phyloP scores from a whole-genome alignment of 352 stramenopile genomes.

The Globisporangium splendens region DNA sequence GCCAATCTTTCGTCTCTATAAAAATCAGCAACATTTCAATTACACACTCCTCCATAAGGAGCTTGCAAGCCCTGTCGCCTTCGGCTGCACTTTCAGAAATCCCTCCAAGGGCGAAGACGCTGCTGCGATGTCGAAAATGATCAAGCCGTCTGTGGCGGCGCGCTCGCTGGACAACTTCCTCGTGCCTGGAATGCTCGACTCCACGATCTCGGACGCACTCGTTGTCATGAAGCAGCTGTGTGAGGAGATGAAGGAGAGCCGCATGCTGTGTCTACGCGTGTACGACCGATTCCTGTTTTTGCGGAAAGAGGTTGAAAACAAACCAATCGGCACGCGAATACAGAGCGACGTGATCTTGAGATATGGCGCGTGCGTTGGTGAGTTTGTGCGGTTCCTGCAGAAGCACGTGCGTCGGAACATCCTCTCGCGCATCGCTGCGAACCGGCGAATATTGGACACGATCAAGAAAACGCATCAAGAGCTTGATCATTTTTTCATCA shows the following conservation, averaged over 20 bases:
- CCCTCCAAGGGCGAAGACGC: no score
- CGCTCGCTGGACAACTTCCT: slow-evolving; percentile 11
- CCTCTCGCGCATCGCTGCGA: slow-evolving; percentile 5
- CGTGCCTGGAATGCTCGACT: slow-evolving; percentile 13
- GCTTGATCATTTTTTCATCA: slow-evolving; percentile 8
- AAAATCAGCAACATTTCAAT: no score
- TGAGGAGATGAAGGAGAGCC: slow-evolving; percentile 12
- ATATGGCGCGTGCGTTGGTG: slow-evolving; percentile 11
- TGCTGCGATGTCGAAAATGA: no score
- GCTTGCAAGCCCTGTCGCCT: no score
- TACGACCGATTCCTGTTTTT: slow-evolving; percentile 8
- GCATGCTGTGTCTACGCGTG: slow-evolving; percentile 10
- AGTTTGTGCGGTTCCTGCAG: not conserved
- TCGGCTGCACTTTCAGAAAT: no score
- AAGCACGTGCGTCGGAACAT: slow-evolving; percentile 11
- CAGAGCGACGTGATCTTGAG: slow-evolving; percentile 11
- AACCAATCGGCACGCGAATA: slow-evolving; percentile 7
- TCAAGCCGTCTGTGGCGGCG: not conserved
- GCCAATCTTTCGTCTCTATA: no score
- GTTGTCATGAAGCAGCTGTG: slow-evolving; percentile 2
- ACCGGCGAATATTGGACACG: not conserved
- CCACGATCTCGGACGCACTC: slow-evolving; percentile 9
- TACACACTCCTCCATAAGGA: no score
- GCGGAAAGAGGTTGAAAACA: slow-evolving; percentile 7
- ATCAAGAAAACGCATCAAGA: slow-evolving; percentile 1